Conservation (phyloP, 1,284 basidiomycete species). For the Apiotrichum gracile region DNA sequence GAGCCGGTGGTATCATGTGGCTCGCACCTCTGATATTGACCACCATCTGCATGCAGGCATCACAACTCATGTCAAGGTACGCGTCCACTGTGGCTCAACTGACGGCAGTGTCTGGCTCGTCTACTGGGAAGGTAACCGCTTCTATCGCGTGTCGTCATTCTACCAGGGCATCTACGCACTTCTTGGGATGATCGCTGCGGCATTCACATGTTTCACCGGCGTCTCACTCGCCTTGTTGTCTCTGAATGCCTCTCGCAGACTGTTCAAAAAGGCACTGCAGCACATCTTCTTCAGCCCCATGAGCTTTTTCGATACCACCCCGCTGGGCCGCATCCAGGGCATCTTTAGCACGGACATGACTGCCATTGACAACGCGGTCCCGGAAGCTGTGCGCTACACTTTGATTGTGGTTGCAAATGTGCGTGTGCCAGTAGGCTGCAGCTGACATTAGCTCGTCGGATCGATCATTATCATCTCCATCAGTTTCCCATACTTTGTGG, state of each 20-base stretch:
- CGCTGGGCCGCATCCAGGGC: slow-evolving; percentile 59
- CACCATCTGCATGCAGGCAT: slow-evolving; percentile 51
- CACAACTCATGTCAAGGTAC: slow-evolving; percentile 44
- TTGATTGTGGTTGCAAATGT: slow-evolving; percentile 7
- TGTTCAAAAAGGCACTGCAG: slow-evolving; percentile 55
- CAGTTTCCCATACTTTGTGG: slow-evolving; percentile 63
- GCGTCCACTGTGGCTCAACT: not conserved
- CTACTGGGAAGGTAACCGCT: slow-evolving; percentile 61
- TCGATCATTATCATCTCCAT: slow-evolving; percentile 62
- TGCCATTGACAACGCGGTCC: slow-evolving; percentile 63
- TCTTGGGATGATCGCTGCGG: slow-evolving; percentile 52
- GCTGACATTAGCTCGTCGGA: slow-evolving; percentile 45
- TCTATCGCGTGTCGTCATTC: slow-evolving; percentile 46
- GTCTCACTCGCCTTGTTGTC: slow-evolving; percentile 56
- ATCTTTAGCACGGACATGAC: slow-evolving; percentile 59
- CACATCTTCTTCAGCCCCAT: slow-evolving; percentile 64
- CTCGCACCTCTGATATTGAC: slow-evolving; percentile 46
- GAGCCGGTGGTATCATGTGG: slow-evolving; percentile 51
- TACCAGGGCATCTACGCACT: slow-evolving; percentile 69
- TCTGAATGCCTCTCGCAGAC: slow-evolving; percentile 56
- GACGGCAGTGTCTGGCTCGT: slow-evolving; percentile 52
- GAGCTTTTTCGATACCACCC: slow-evolving; percentile 64
- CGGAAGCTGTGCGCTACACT: slow-evolving; percentile 57
- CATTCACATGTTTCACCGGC: slow-evolving; percentile 62
- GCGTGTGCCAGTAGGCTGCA: not conserved